Evolutionary conservation across 495 filamentous ascomycete species (phyloP).

Genomic region (Podospora pseudocomata): DNA sequence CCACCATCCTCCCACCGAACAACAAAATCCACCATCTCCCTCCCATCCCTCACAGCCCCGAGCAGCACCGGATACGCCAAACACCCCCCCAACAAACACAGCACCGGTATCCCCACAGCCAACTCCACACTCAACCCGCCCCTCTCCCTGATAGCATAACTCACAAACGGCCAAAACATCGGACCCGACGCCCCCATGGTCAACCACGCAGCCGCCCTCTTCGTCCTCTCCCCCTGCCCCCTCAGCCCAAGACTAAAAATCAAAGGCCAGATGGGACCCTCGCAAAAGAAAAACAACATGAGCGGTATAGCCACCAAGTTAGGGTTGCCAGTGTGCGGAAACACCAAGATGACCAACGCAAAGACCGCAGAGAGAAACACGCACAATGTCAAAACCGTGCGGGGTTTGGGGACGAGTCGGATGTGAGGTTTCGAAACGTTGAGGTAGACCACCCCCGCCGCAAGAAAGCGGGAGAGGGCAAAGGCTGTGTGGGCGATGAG

Average conservation of each 20-base stretch:
- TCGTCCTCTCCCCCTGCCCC: conserved; percentile 66
- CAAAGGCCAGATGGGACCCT: conserved; percentile 67
- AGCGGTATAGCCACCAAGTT: conserved; percentile 55
- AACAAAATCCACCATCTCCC: conserved; percentile 34
- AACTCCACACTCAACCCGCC: conserved; percentile 29
- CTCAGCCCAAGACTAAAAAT: conserved; percentile 66
- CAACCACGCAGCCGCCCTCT: conserved; percentile 62
- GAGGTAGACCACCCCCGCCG: conserved; percentile 48
- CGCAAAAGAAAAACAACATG: conserved; percentile 62
- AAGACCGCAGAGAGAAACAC: conserved; percentile 44
- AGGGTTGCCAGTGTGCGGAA: conserved; percentile 43
- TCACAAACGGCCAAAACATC: conserved; percentile 63
- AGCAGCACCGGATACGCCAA: conserved; percentile 38
- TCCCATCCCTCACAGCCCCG: conserved; percentile 36
- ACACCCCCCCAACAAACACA: conserved; percentile 31
- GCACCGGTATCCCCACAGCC: conserved; percentile 36
- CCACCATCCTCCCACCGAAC: not conserved
- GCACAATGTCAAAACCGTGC: conserved; percentile 51
- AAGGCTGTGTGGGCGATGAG: conserved; percentile 48
- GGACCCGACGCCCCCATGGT: conserved; percentile 65
- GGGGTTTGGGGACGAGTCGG: conserved; percentile 41
- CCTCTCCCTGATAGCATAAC: conserved; percentile 36
- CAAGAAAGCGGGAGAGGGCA: conserved; percentile 46
- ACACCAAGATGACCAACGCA: conserved; percentile 45
- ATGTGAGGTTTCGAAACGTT: conserved; percentile 43